These are phyloP conservation scores for Ambrosiella cleistominuta DNA, from an alignment of 2,329 filamentous ascomycete genomes.

Conservation along the genomic window DNA sequence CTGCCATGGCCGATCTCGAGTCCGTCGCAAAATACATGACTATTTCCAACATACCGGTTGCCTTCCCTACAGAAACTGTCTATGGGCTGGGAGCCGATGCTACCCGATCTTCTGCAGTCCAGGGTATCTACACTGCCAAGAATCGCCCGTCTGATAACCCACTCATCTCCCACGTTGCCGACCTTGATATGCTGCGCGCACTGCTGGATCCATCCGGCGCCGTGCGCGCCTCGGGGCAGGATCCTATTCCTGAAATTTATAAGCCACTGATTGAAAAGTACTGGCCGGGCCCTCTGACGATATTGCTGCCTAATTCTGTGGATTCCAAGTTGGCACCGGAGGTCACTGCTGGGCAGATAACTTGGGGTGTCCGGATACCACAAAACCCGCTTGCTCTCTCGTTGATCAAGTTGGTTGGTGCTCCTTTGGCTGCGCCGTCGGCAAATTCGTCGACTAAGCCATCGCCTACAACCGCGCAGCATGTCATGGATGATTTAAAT, in stretches of 20 bases:
- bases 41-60: conserved; percentile 57
- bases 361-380: conserved; percentile 85
- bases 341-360: conserved; percentile 69
- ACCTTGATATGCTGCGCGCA: conserved; percentile 54
- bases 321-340: conserved; percentile 63
- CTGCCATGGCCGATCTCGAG: conserved; percentile 28
- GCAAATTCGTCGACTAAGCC: conserved; percentile 90
- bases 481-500: conserved; percentile 70
- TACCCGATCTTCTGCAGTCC: conserved; percentile 64
- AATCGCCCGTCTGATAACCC: conserved; percentile 86
- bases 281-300: conserved; percentile 90
- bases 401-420: conserved; percentile 61
- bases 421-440: conserved; percentile 76
- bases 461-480: conserved; percentile 75
- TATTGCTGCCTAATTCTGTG: conserved; percentile 63
- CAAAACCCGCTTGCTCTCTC: conserved; percentile 61
- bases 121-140: conserved; percentile 85
- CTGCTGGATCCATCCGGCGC: conserved; percentile 30
- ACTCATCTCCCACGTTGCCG: conserved; percentile 80
- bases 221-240: conserved; percentile 16
- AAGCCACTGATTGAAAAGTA: conserved; percentile 59
- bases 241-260: conserved; percentile 56
- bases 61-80: conserved; percentile 93
- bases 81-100: conserved; percentile 96
- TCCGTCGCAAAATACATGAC: conserved; percentile 50